phyloP scores from a whole-genome alignment of 495 filamentous ascomycete genomes.

The Podospora conica region DNA sequence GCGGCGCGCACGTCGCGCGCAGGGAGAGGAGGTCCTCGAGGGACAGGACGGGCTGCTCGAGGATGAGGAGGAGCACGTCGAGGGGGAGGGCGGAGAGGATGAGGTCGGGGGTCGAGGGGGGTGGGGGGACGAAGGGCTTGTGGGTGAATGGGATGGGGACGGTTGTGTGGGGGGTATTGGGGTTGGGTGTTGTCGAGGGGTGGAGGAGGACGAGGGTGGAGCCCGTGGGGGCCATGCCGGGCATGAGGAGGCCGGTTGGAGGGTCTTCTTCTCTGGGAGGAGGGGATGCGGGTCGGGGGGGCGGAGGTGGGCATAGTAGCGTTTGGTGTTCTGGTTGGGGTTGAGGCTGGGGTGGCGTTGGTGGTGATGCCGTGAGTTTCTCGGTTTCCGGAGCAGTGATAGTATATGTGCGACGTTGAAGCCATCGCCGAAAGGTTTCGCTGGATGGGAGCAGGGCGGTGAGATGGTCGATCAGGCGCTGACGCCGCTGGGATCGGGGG shows the following conservation, averaged over 20 bases:
- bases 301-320: not conserved
- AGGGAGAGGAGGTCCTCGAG: constrained; percentile 3
- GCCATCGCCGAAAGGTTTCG: not conserved
- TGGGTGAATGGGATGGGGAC: not conserved
- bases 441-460: not conserved
- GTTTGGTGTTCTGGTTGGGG: not conserved
- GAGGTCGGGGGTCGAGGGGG: not conserved
- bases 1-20: not conserved
- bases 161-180: not conserved
- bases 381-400: not conserved
- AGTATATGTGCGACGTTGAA: not conserved
- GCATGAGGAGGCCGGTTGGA: not conserved
- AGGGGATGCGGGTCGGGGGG: too few relatives aligned
- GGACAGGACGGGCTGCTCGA: not conserved
- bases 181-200: not conserved
- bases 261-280: too few relatives aligned
- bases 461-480: not conserved
- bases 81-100: not conserved
- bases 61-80: not conserved
- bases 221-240: not conserved
- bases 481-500: not conserved
- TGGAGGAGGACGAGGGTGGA: not conserved
- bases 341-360: not conserved
- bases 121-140: not conserved
- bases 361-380: not conserved